Conservation (phyloP, 768 basidiomycete species). For the Auricularia auricula-judae region DNA sequence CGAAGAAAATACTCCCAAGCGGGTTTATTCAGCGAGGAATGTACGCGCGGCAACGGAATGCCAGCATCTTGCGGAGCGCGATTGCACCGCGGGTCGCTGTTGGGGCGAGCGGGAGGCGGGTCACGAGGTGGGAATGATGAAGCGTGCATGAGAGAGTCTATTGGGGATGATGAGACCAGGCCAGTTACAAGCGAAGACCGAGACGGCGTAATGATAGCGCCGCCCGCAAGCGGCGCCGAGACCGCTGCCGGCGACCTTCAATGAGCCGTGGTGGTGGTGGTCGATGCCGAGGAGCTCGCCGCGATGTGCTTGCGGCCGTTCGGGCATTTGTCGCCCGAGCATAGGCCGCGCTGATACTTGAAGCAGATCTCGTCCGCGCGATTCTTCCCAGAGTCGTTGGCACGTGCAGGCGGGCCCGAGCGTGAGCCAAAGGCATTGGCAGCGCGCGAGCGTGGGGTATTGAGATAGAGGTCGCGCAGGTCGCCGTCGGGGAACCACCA, state of each 20-base stretch:
- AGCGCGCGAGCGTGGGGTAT: too few relatives aligned
- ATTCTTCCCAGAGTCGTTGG: too few relatives aligned
- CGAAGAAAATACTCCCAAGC: constrained; percentile 6
- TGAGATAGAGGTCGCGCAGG: not conserved
- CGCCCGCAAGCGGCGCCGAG: not conserved
- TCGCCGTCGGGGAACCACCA: not conserved
- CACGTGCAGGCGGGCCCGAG: too few relatives aligned
- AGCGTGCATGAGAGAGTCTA: not conserved
- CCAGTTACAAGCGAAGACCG: not conserved
- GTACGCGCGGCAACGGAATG: not conserved
- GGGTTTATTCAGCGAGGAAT: not conserved
- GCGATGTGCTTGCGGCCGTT: too few relatives aligned
- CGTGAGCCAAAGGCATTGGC: not conserved
- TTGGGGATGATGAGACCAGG: not conserved
- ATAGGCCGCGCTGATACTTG: too few relatives aligned
- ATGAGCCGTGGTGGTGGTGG: too few relatives aligned
- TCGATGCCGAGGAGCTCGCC: too few relatives aligned
- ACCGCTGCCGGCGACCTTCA: too few relatives aligned
- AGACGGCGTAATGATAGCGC: not conserved
- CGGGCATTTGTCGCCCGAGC: too few relatives aligned
- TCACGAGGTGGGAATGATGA: not conserved
- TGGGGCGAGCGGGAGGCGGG: constrained; percentile 3
- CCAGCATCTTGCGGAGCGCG: not conserved
- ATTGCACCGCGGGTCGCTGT: constrained; percentile 7
- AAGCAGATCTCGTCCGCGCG: too few relatives aligned